Conservation (phyloP, 352 stramenopile genomes). For the Pythium aristosporum region DNA sequence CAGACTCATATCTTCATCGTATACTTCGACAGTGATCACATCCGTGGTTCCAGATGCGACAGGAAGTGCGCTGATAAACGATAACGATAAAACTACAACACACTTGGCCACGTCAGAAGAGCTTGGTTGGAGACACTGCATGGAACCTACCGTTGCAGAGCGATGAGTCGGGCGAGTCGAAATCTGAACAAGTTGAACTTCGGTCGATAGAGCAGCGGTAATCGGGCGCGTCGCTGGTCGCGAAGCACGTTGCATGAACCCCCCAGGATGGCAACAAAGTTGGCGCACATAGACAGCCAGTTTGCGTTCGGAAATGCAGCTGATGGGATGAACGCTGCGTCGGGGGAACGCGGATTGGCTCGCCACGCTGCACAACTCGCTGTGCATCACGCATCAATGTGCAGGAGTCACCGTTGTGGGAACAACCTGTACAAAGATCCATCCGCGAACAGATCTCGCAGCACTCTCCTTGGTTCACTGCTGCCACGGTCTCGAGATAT, state of each 20-base stretch:
- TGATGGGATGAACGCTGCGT: not conserved
- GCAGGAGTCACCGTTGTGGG: constrained; percentile 10
- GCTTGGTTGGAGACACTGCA: not conserved
- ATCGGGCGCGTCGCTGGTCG: not conserved
- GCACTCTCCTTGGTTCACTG: constrained; percentile 9
- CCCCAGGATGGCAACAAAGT: constrained; percentile 5
- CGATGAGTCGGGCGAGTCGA: not conserved
- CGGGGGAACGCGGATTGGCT: not conserved
- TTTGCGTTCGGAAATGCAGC: constrained; percentile 15
- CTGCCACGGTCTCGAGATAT: not conserved
- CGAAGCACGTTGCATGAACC: constrained; percentile 12
- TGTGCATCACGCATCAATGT: constrained; percentile 17
- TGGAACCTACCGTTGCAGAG: constrained; percentile 20
- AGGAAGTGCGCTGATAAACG: constrained; percentile 4
- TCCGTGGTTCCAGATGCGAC: not conserved
- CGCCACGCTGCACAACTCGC: not conserved
- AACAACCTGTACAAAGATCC: constrained; percentile 20
- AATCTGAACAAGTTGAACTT: constrained; percentile 2
- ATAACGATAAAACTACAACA: constrained; percentile 18
- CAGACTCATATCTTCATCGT: constrained; percentile 17
- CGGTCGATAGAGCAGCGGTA: constrained; percentile 22
- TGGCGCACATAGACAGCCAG: constrained; percentile 17
- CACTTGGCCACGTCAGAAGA: not conserved
- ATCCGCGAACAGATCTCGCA: constrained; percentile 17
- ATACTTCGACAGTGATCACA: constrained; percentile 17